phyloP scores from a whole-genome alignment of 352 stramenopile species.

The Pythium coloratum region DNA sequence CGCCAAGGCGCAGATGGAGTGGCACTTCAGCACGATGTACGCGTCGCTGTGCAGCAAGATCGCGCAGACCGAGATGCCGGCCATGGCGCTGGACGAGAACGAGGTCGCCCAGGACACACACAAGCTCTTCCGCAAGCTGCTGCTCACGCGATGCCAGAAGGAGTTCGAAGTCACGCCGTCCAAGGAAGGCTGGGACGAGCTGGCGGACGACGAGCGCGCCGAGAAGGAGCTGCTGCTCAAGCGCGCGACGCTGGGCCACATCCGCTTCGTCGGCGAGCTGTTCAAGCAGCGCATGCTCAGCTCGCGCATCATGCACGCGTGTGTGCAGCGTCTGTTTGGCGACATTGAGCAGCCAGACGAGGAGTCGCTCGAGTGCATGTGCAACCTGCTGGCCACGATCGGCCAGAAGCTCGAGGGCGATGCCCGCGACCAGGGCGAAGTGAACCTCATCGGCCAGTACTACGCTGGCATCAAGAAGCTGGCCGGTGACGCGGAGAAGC shows the following conservation, averaged over 20 bases:
- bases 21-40: conserved; percentile 97
- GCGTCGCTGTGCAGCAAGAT: conserved; percentile 93
- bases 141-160: conserved; percentile 92
- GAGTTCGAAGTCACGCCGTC: conserved; percentile 92
- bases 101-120: conserved; percentile 65
- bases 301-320: conserved; percentile 94
- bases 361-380: conserved; percentile 95
- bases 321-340: conserved; percentile 79
- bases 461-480: conserved; percentile 72
- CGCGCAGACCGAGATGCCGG: conserved; percentile 79
- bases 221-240: conserved; percentile 87
- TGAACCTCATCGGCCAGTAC: conserved; percentile 66
- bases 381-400: conserved; percentile 93
- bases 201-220: conserved; percentile 44
- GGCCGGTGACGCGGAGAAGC: conserved; percentile 55
- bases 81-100: conserved; percentile 68
- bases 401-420: conserved; percentile 85
- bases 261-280: conserved; percentile 96
- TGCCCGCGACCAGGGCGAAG: conserved; percentile 48
- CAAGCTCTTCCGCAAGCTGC: conserved; percentile 94
- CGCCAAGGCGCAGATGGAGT: conserved; percentile 94
- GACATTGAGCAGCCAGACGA: conserved; percentile 86
- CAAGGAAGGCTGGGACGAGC: conserved; percentile 62
- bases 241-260: conserved; percentile 88
- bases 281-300: conserved; percentile 96